Evolutionary conservation across 2,329 filamentous ascomycete species (phyloP), one percentile per base, ranked within the genome.

Genomic region (Colletotrichum lupini): DNA sequence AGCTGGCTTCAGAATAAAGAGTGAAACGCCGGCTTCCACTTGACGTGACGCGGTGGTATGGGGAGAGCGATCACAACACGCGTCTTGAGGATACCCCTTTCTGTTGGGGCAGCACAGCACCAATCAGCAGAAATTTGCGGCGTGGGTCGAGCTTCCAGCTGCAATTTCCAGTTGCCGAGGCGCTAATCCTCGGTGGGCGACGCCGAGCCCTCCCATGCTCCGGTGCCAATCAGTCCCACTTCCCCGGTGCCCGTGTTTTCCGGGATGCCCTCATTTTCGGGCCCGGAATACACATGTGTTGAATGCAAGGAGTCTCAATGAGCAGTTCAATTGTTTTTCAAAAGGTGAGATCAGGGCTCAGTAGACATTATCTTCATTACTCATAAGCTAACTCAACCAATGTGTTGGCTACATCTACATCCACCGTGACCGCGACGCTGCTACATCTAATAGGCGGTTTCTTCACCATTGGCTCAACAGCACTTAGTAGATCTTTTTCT

Each of bases 161-260:
- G 19, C 28, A 65, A 73, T 73, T 73, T 73, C 71, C 67, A 49
- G 46, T 59, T 64, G 49, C 53, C 57, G 59, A 55, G 69, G 26
- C 69, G 66, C 70, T 46, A 53, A 55, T 37, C 59, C n/a, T 1
- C 16, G 6, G 52, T 58, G 46, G 35, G 67, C 32, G 60, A 12
- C n/a, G 37, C 1, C n/a, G 28, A 26, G n/a, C 1, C 26, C 12
- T n/a, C 60, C 14, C 4, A 1, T 3, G 4, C 30, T 32, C 55
- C 55, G 28, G 14, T 30, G 16, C 55, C 53, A 9, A 1, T 49
- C 60, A 56, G 60, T 30, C 30, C 67, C 67, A 59, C 67, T 11
- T 5, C 42, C 2, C 3, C 42, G 42, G 42, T 22, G 19, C 19
- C 42, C 8, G 42, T 49, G 7, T 4, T n/a, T 49, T 19, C 16